Base-by-base conservation (phyloP, 257 asterid genomes). In the Forsythia suspensa region DNA sequence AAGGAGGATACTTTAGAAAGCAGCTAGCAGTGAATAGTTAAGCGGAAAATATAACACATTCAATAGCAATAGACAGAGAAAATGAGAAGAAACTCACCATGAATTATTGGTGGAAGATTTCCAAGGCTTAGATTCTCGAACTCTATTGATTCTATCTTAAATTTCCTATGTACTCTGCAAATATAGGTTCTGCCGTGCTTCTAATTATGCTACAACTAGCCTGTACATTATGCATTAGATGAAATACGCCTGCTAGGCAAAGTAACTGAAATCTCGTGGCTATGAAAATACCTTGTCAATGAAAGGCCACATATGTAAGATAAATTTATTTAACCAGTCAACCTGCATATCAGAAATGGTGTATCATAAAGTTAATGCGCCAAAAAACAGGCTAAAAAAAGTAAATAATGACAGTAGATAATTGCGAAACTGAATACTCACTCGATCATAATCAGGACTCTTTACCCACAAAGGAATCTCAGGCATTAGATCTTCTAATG, bases 401-500 rank as follows among this genome's bases (percentile, higher is more conserved):
- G 6, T 18, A 41, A 29, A 29, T 29, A 29, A 29, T 29, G 34
- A 29, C 1, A 29, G 11, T n/a, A 7, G 11, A 41, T n/a, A 59
- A 21, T 63, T 63, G 70, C 70, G 24, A 11, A 63, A 21, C 4
- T 18, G 7, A 11, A 42, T 69, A 77, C 91, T 74, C 82, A 92
- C 98, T 80, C 98, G 87, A 74, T 94, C 98, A 24, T 88, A 92
- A 83, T 94, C 97, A 11, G 98, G 96, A 75, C 88, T 88, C 81
- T 94, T 94, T 29, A 92, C 91, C 98, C 98, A 94, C 38, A 86
- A 78, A 38, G 98, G 98, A 74, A 94, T 87, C 77, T 92, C 98
- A 1, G 92, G 87, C 91, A 87, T 85, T 70, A 94, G 91, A 68
- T 91, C 92, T 82, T 89, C 92, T 77, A 94, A 46, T 43, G 79